phyloP scores from a whole-genome alignment of 768 basidiomycete genomes.

The Cystofilobasidium macerans region DNA sequence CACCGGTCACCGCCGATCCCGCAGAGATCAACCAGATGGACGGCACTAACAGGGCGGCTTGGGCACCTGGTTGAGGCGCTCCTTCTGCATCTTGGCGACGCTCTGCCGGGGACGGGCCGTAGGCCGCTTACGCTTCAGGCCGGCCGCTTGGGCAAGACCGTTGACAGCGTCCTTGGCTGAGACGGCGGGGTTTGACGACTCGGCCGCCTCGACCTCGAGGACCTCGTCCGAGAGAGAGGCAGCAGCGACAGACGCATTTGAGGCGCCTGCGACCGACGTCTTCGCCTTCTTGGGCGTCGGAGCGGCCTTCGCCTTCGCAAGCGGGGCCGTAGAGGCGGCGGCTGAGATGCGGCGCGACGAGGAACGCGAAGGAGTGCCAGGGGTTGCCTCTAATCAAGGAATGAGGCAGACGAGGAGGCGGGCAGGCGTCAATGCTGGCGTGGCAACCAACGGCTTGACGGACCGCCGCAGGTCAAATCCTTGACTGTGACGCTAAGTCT shows the following conservation, averaged over 20 bases:
- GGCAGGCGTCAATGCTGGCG: background rate
- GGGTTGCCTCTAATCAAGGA: background rate
- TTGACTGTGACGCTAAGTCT: no score
- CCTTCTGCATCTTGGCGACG: background rate
- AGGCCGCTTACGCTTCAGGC: background rate
- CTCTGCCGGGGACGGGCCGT: background rate
- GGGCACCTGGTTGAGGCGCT: background rate
- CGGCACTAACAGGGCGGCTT: background rate
- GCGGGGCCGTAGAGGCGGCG: background rate
- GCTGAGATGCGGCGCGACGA: background rate
- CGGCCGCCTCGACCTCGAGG: background rate
- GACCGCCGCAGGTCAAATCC: background rate
- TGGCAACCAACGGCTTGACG: background rate
- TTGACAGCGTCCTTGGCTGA: constrained; percentile 1
- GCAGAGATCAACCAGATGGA: no score
- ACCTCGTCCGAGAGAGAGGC: background rate
- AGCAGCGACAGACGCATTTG: background rate
- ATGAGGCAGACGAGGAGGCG: background rate
- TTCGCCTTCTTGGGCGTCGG: constrained; percentile 3
- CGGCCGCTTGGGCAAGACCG: background rate
- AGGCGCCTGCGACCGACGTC: background rate
- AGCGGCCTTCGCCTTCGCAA: background rate
- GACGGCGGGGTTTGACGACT: background rate
- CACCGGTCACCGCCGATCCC: no score
- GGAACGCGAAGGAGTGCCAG: background rate